A percentile compares a stretch with the other conserved stretches of the same genome.
These are phyloP conservation scores for Geosmithia morbida DNA, from an alignment of 2,329 filamentous ascomycete genomes.

Conservation along the genomic window DNA sequence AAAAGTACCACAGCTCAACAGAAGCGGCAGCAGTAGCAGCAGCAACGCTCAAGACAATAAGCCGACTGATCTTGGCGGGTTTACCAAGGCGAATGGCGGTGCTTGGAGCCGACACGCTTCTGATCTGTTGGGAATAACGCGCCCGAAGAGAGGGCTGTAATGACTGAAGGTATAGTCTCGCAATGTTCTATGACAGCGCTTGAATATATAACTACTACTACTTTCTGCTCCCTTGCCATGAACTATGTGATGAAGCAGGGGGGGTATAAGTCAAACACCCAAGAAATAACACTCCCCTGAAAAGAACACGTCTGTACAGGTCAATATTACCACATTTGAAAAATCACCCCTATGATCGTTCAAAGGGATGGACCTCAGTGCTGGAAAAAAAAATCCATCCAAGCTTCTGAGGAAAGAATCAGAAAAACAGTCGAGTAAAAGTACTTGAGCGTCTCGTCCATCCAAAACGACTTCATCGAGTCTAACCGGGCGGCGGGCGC, in stretches of 20 bases:
- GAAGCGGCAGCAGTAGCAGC: neutral
- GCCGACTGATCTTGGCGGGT: conserved; percentile 19
- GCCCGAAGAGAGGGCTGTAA: conserved; percentile 24
- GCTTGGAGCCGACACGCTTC: conserved; percentile 57
- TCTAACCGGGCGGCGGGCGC: neutral
- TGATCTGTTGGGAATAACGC: conserved; percentile 48
- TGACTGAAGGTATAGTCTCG: neutral
- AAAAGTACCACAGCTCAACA: neutral
- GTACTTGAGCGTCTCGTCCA: conserved; percentile 62
- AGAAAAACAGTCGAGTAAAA: conserved; percentile 59
- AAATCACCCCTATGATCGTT: neutral
- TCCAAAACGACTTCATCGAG: conserved; percentile 47
- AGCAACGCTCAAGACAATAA: neutral
- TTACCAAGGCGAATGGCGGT: conserved; percentile 37
- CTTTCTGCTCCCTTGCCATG: neutral
- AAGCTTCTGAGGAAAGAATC: conserved; percentile 48
- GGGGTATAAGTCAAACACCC: too few relatives aligned
- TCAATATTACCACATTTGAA: too few relatives aligned
- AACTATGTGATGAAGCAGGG: too few relatives aligned
- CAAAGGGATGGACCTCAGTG: conserved; percentile 32
- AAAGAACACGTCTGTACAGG: too few relatives aligned
- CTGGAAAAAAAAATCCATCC: conserved; percentile 53
- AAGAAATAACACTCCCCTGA: too few relatives aligned
- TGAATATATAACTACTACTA: neutral
- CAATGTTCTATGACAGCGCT: conserved; percentile 10